Percentiles rank a stretch among this genome's conserved stretches.
Conservation (phyloP, 257 asterid species). For the Nicotiana otophora region DNA sequence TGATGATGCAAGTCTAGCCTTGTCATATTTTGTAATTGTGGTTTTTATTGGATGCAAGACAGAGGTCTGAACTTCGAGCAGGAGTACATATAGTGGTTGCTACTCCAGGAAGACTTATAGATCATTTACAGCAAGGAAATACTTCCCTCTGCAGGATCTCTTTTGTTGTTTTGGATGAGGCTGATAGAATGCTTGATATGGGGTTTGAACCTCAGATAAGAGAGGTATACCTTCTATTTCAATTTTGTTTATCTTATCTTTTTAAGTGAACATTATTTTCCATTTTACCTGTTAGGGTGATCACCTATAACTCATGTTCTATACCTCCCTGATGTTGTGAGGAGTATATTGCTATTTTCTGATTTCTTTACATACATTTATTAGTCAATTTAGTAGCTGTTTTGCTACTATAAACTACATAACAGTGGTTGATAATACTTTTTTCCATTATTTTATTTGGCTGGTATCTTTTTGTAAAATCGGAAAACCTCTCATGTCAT, state of each 20-base stretch:
- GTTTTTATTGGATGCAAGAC: constrained; percentile 31
- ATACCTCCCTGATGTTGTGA: constrained; percentile 1
- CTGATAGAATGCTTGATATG: constrained; percentile 95
- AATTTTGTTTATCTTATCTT: neutral
- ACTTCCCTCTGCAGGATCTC: constrained; percentile 63
- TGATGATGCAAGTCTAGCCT: constrained; percentile 5
- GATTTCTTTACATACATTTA: neutral
- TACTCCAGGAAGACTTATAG: constrained; percentile 90
- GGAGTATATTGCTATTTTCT: neutral
- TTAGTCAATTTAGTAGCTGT: neutral
- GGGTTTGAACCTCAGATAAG: constrained; percentile 96
- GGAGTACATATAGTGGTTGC: constrained; percentile 90
- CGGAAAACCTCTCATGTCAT: neutral
- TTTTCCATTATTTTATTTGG: neutral
- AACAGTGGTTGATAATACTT: neutral
- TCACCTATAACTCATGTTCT: neutral
- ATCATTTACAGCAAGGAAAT: constrained; percentile 81
- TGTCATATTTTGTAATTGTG: constrained; percentile 13
- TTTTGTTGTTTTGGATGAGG: constrained; percentile 80
- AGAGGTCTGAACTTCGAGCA: constrained; percentile 78
- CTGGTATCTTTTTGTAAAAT: neutral
- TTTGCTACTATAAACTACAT: neutral
- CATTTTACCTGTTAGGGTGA: neutral
- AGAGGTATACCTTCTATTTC: constrained; percentile 46
- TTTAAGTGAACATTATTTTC: neutral